Base-by-base conservation (phyloP, 257 asterid genomes). In the Sherardia arvensis region DNA sequence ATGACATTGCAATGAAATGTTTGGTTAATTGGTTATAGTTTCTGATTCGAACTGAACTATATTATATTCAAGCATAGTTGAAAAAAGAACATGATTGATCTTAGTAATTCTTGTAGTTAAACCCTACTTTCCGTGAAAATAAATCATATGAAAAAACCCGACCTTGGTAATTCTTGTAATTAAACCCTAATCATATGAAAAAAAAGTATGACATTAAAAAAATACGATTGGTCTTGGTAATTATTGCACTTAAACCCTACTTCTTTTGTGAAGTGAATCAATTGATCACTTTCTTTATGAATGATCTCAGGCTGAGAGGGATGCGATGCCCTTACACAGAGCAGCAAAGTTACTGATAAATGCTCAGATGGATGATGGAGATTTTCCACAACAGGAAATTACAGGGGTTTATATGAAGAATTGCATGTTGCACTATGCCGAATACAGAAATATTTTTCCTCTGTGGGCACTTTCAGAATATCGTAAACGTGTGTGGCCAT, bases 381-480 rank as follows among this genome's bases (percentile, higher is more conserved):
- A 80, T 71, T 87, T 87, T 29, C 97, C 97, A 21, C 97, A 90
- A 74, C 84, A 85, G 89, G 95, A 87, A 48, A 83, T 89, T 2
- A 81, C 90, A 18, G 91, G 91, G 20, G 94, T 79, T 2, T 87
- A 73, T 73, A 81, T 85, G 89, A 87, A 83, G 82, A 90, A 90
- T 56, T 85, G 95, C 65, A 83, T 87, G 95, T 55, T 90, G 8
- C 90, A 87, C 72, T 90, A 87, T 62, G 85, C 85, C 18, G 82
- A 80, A 51, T 85, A 87, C 59, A 77, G 88, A 57, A 87, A 74
- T 57, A 69, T 84, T 11, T 90, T 83, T 32, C 97, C 95, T 0
- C 26, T 87, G 22, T 90, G 91, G 94, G 94, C 97, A 12, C 74
- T 90, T 1, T 83, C 83, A n/a, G 97, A 90, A 76, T 90, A 90